A percentile compares a stretch with the other conserved stretches of the same genome.
These are phyloP conservation scores for Coccomyxa sp. DNA, from an alignment of 139 green algal species.

Conservation along the genomic window DNA sequence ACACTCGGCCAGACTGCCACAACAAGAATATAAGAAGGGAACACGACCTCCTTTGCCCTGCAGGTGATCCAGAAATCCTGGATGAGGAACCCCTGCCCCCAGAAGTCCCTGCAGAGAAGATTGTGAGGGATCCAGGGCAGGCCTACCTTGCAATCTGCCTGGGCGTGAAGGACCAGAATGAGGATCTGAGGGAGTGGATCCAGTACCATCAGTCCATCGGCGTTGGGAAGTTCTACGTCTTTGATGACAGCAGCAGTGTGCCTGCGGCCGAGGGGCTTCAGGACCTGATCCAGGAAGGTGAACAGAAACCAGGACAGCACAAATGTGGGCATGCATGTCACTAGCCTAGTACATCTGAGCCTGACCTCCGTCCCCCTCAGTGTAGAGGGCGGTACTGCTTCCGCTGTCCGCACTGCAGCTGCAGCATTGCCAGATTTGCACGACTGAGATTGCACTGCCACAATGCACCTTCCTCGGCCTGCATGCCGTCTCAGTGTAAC, in stretches of 20 bases:
- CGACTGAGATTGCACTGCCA: not conserved
- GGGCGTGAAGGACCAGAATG: constrained; percentile 20
- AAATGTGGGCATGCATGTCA: not conserved
- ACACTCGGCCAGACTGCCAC: too few relatives aligned
- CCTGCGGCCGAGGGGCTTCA: constrained; percentile 5
- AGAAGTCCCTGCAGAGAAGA: too few relatives aligned
- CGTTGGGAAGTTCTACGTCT: constrained; percentile 17
- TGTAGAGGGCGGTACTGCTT: not conserved
- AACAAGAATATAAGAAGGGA: too few relatives aligned
- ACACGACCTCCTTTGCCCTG: too few relatives aligned
- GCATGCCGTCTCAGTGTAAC: too few relatives aligned
- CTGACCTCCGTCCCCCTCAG: not conserved
- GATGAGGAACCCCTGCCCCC: too few relatives aligned
- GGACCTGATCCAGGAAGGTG: not conserved
- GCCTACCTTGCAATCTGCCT: constrained; percentile 22
- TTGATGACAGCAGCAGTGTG: constrained; percentile 14
- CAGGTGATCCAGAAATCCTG: too few relatives aligned
- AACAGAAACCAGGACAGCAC: not conserved
- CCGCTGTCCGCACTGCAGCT: not conserved
- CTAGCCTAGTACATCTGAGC: not conserved
- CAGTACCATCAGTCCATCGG: constrained; percentile 17
- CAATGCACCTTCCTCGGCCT: too few relatives aligned
- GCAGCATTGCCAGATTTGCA: not conserved
- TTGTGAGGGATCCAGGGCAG: too few relatives aligned
- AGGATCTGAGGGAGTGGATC: constrained; percentile 22